Conservation (phyloP, 2,329 filamentous ascomycete species). For the Nemania bipapillata region DNA sequence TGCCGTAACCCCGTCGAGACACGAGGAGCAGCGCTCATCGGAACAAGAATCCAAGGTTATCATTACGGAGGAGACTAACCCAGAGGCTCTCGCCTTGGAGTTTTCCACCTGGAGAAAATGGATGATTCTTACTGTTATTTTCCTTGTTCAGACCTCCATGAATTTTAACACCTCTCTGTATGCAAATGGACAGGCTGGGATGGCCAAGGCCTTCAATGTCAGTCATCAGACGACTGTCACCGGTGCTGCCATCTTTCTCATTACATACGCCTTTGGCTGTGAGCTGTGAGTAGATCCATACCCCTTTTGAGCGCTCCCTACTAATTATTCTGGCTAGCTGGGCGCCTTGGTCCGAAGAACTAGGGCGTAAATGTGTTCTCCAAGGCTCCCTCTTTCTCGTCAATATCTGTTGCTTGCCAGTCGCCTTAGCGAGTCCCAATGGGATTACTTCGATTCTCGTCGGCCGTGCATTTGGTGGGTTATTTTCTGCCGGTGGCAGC, state of each 20-base stretch:
- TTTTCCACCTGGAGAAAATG: constrained; percentile 63
- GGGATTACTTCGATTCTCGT: constrained; percentile 56
- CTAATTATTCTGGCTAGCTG: constrained; percentile 58
- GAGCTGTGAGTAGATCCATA: constrained; percentile 63
- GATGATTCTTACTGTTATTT: constrained; percentile 62
- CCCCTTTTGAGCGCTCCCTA: constrained; percentile 9
- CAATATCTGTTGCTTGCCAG: constrained; percentile 64
- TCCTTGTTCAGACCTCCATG: constrained; percentile 66
- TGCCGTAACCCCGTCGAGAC: constrained; percentile 6
- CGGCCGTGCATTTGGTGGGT: constrained; percentile 60
- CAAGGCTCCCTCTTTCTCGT: constrained; percentile 63
- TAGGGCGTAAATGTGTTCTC: constrained; percentile 63
- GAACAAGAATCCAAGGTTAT: constrained; percentile 9
- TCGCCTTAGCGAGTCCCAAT: constrained; percentile 54
- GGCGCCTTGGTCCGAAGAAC: constrained; percentile 66
- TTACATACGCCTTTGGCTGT: constrained; percentile 62
- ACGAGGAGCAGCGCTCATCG: background rate
- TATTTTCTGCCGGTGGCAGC: constrained; percentile 71
- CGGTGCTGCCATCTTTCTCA: constrained; percentile 62
- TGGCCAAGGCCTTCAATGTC: constrained; percentile 59
- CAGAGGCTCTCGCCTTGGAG: constrained; percentile 58
- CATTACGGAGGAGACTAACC: constrained; percentile 61
- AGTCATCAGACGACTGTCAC: constrained; percentile 59
- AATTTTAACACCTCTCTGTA: constrained; percentile 66
- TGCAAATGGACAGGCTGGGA: constrained; percentile 60